These are phyloP conservation scores for Setaria viridis DNA, from an alignment of 202 grass and related monocot genomes.

Conservation along the genomic window DNA sequence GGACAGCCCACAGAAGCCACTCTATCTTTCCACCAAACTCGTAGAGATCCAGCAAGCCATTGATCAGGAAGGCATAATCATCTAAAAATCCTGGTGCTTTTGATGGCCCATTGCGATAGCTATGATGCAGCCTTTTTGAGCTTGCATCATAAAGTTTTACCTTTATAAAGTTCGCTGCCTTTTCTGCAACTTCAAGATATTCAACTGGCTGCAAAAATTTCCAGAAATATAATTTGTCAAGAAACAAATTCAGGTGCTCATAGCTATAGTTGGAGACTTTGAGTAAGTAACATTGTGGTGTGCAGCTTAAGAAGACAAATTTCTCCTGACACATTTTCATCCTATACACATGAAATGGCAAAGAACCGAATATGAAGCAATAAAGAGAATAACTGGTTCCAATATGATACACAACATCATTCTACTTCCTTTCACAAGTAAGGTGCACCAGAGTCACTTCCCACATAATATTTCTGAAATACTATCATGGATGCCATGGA, in stretches of 20 bases:
- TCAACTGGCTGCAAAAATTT: conserved; percentile 71
- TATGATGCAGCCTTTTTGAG: conserved; percentile 76
- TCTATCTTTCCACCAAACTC: conserved; percentile 85
- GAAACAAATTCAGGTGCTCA: conserved; percentile 26
- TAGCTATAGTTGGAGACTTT: neutral
- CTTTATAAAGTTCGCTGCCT: conserved; percentile 82
- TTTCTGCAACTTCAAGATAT: conserved; percentile 85
- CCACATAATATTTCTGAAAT: conserved; percentile 5
- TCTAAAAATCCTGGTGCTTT: conserved; percentile 98
- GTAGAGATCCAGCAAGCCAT: conserved; percentile 85
- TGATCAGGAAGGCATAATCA: conserved; percentile 93
- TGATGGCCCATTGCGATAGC: conserved; percentile 89
- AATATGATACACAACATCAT: conserved; percentile 16
- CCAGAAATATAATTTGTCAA: conserved; percentile 5
- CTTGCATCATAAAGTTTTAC: conserved; percentile 70
- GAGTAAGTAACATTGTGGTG: conserved; percentile 18
- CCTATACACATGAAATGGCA: neutral
- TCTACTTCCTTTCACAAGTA: neutral
- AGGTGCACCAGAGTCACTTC: neutral
- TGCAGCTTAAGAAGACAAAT: conserved; percentile 13
- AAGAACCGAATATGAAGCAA: conserved; percentile 12
- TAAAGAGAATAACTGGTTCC: neutral
- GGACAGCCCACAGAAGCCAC: conserved; percentile 83
- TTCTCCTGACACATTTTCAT: neutral
- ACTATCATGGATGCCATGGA: neutral